phyloP scores from a whole-genome alignment of 805 yeast genomes.

The Saccharomyces kudriavzevii region DNA sequence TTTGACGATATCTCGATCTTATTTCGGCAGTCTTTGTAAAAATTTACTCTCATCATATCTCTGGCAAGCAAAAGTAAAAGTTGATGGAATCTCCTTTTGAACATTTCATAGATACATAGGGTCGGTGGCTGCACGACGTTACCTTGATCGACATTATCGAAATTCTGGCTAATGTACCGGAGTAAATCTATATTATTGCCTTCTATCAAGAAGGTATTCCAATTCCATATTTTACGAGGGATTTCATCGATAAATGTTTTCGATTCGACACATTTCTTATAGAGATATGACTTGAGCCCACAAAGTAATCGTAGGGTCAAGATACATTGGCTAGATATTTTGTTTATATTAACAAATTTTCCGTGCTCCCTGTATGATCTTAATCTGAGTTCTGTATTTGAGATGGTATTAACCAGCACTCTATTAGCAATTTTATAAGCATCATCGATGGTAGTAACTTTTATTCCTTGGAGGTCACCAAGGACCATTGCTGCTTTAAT shows the following conservation, averaged over 20 bases:
- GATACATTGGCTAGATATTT: slow-evolving; percentile 53
- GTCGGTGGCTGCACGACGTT: not conserved
- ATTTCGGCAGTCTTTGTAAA: slow-evolving; percentile 1
- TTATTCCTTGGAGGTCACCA: slow-evolving; percentile 7
- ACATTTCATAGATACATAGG: slow-evolving; percentile 15
- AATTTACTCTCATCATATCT: slow-evolving; percentile 7
- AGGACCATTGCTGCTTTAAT: slow-evolving; percentile 18
- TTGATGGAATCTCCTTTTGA: slow-evolving; percentile 16
- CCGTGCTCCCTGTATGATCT: slow-evolving; percentile 37
- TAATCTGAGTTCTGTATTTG: slow-evolving; percentile 56
- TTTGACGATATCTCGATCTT: not conserved
- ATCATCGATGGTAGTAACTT: not conserved
- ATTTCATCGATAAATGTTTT: not conserved
- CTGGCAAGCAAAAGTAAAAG: slow-evolving; percentile 9
- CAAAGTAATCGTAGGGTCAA: slow-evolving; percentile 47
- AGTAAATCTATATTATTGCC: slow-evolving; percentile 7
- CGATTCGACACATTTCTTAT: not conserved
- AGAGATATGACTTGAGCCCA: slow-evolving; percentile 27
- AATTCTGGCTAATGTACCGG: slow-evolving; percentile 1
- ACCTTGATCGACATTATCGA: not conserved
- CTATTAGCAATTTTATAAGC: slow-evolving; percentile 21
- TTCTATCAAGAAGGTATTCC: slow-evolving; percentile 5
- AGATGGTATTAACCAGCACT: slow-evolving; percentile 48
- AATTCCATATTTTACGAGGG: not conserved
- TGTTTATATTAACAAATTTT: slow-evolving; percentile 44